Evolutionary conservation across 2,329 filamentous ascomycete species (phyloP), one percentile per base, ranked within the genome.

Genomic region (Aspergillaceae sp.): DNA sequence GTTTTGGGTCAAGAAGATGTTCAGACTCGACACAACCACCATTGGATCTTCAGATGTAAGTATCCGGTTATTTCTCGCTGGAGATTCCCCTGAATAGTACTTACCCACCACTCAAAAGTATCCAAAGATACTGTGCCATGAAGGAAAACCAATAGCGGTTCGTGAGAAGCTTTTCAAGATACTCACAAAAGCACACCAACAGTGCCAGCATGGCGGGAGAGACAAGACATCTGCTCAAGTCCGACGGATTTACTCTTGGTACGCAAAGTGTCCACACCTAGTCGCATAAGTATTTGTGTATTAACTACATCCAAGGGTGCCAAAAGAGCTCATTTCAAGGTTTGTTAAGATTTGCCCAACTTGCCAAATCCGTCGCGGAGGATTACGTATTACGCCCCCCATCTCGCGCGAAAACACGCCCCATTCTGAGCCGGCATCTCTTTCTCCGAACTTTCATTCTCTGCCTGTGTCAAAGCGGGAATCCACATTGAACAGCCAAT

Each of bases 1-100:
- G 41, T 75, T 75, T 49, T 75, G 73, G 73, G 72, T 73, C 27
- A 75, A 75, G 53, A 75, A 75, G 54, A 75, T 75, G 73, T 75
- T 75, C 54, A 70, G 69, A 43, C 63, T 75, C 37, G 64, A 70
- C 46, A 57, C 64, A 33, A 58, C 64, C 38, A 70, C 70, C 19
- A 55, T 58, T 29, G 64, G 61, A 43, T 58, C 60, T 43, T 57
- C 62, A 36, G 61, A 68, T 54, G 70, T 73, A 54, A 48, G 68
- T 57, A 48, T 40, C 44, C 32, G n/a, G 28, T 27, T 42, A 40
- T 10, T 26, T 19, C 27, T 3, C 19, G 19, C 19, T 19, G 19
- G 19, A 19, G 28, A 27, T 3, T 10, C 35, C 43, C 35, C 48
- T 45, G 29, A 51, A 35, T 35, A 35, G 10, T n/a, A 33, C 30